These are phyloP conservation scores for Oryza glaberrima DNA, from an alignment of 176 grass and related monocot species.

Conservation along the genomic window DNA sequence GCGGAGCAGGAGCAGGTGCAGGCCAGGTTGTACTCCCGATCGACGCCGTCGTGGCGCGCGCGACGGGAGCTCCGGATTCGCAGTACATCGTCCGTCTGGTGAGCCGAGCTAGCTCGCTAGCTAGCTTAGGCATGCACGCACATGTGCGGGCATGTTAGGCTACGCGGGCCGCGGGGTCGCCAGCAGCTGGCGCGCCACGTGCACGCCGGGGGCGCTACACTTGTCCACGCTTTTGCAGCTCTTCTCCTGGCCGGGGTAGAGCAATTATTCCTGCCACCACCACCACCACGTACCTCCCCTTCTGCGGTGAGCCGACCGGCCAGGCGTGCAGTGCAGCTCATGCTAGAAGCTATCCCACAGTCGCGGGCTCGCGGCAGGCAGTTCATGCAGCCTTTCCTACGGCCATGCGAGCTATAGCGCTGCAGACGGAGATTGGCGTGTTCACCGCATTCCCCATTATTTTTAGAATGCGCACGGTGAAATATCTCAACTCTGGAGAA, in stretches of 20 bases:
- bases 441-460: not conserved
- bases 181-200: conserved; percentile 32
- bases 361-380: too few relatives aligned
- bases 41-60: not conserved
- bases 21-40: not conserved
- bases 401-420: too few relatives aligned
- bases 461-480: not conserved
- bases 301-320: not conserved
- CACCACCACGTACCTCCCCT: too few relatives aligned
- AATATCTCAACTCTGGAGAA: not conserved
- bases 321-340: not conserved
- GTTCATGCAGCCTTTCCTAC: not conserved
- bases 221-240: not conserved
- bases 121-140: not conserved
- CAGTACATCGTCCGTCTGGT: not conserved
- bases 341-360: too few relatives aligned
- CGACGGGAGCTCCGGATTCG: not conserved
- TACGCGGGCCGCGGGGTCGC: not conserved
- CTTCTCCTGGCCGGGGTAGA: not conserved
- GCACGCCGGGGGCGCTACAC: conserved; percentile 12
- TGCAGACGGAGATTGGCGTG: too few relatives aligned
- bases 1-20: not conserved
- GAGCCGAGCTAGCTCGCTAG: not conserved
- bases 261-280: not conserved
- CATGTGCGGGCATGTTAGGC: conserved; percentile 40